These are phyloP conservation scores for Astragalus glycyphyllos DNA, from an alignment of 306 rosid species.

Conservation along the genomic window DNA sequence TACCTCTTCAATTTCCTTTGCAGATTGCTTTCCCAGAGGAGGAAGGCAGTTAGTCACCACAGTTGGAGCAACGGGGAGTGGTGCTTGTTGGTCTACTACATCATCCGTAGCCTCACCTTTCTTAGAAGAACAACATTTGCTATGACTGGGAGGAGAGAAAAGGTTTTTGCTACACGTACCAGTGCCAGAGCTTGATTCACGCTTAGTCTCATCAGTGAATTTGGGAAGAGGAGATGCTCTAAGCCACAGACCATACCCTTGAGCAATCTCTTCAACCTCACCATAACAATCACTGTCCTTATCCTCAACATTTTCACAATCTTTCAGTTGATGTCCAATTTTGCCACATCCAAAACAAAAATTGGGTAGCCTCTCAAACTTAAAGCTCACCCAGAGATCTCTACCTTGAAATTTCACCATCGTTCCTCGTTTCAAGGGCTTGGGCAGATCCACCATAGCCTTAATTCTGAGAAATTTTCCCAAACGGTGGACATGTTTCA, in stretches of 20 bases:
- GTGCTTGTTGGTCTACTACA: too few relatives aligned
- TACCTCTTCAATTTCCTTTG: too few relatives aligned
- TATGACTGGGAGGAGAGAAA: neutral
- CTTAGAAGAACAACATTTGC: neutral
- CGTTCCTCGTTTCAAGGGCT: neutral
- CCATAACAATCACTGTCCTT: neutral
- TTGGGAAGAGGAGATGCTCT: neutral
- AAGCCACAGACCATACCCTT: neutral
- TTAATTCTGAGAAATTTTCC: neutral
- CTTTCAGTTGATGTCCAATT: neutral
- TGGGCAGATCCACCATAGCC: neutral
- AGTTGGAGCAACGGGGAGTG: too few relatives aligned
- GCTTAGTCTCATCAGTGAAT: neutral
- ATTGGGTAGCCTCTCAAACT: neutral
- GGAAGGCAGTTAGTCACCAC: too few relatives aligned
- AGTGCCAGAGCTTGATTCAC: neutral
- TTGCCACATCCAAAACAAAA: neutral
- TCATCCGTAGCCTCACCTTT: too few relatives aligned
- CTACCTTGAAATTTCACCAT: too few relatives aligned
- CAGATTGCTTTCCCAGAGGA: too few relatives aligned
- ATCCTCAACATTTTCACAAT: neutral
- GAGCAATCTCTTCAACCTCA: neutral
- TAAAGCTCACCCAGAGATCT: neutral
- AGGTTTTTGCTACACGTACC: neutral
- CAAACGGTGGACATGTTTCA: neutral